These are phyloP conservation scores for Aspergillus niger DNA, from an alignment of 2,329 filamentous ascomycete species.

Conservation along the genomic window DNA sequence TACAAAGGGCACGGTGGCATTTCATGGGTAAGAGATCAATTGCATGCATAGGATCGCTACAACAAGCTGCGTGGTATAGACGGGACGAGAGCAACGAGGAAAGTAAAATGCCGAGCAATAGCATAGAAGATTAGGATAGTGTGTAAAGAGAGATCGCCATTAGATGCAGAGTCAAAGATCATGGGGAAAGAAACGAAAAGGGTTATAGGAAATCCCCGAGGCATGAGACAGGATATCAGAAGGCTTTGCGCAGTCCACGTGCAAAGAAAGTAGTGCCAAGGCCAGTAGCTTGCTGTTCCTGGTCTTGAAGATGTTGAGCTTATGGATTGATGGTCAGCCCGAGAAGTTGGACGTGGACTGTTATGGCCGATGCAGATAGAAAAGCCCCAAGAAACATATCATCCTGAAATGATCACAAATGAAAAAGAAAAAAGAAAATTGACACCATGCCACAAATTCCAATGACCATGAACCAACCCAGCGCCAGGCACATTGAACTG, in stretches of 20 bases:
- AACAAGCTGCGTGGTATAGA: slow-evolving; percentile 3
- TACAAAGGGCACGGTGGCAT: background rate
- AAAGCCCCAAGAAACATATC: slow-evolving; percentile 15
- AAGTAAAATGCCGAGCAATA: background rate
- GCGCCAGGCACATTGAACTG: slow-evolving; percentile 23
- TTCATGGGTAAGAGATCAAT: background rate
- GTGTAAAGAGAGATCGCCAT: slow-evolving; percentile 7
- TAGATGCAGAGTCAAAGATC: slow-evolving; percentile 11
- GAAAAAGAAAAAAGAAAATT: slow-evolving; percentile 8
- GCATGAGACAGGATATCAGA: slow-evolving; percentile 25
- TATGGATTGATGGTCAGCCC: slow-evolving; percentile 16
- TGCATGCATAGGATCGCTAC: slow-evolving; percentile 8
- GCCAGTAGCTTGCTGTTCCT: slow-evolving; percentile 25
- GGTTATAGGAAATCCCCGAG: slow-evolving; percentile 1
- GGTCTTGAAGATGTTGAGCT: slow-evolving; percentile 18
- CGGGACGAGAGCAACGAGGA: background rate
- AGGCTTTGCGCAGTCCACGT: slow-evolving; percentile 24
- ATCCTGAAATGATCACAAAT: slow-evolving; percentile 12
- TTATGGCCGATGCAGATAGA: slow-evolving; percentile 20
- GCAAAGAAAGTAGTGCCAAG: slow-evolving; percentile 21
- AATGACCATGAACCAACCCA: slow-evolving; percentile 23
- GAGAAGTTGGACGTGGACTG: slow-evolving; percentile 8
- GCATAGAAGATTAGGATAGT: background rate
- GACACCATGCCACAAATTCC: slow-evolving; percentile 25
- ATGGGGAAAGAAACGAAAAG: slow-evolving; percentile 7